A percentile compares a stretch with the other conserved stretches of the same genome.
Conservation (phyloP, 805 yeast genomes). For the Lachancea mirantina region DNA sequence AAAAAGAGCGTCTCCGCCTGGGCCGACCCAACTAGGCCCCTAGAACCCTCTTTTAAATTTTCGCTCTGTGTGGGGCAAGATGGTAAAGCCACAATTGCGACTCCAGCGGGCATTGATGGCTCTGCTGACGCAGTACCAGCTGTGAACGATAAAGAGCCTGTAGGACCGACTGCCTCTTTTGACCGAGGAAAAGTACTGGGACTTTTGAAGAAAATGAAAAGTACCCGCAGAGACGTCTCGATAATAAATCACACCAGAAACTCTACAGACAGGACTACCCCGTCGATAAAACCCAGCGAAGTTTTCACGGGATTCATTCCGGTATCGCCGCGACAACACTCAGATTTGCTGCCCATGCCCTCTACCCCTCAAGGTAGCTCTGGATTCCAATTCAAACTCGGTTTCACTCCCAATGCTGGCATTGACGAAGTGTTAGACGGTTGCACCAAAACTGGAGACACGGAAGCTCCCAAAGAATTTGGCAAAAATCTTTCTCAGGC, state of each 20-base stretch:
- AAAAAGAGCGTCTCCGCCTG: slow-evolving; percentile 1
- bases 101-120: neutral
- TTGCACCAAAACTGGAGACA: slow-evolving; percentile 5
- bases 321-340: slow-evolving; percentile 13
- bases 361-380: slow-evolving; percentile 22
- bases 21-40: slow-evolving; percentile 4
- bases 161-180: slow-evolving; percentile 11
- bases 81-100: slow-evolving; percentile 29
- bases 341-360: slow-evolving; percentile 13
- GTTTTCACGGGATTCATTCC: slow-evolving; percentile 9
- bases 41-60: slow-evolving; percentile 14
- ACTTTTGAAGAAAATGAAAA: slow-evolving; percentile 26
- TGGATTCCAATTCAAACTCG: slow-evolving; percentile 18
- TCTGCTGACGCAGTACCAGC: neutral
- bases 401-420: slow-evolving; percentile 21
- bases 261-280: too few relatives aligned
- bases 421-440: slow-evolving; percentile 20
- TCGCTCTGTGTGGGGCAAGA: slow-evolving; percentile 26
- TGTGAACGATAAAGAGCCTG: slow-evolving; percentile 2
- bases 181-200: slow-evolving; percentile 25
- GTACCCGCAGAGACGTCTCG: slow-evolving; percentile 4
- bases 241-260: slow-evolving; percentile 3
- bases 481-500: slow-evolving; percentile 1
- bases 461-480: slow-evolving; percentile 2
- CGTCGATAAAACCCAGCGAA: slow-evolving; percentile 6